Percentiles rank a stretch among this genome's conserved stretches.
phyloP scores from a whole-genome alignment of 2,329 filamentous ascomycete genomes.

The Sarocladium brachiariae region DNA sequence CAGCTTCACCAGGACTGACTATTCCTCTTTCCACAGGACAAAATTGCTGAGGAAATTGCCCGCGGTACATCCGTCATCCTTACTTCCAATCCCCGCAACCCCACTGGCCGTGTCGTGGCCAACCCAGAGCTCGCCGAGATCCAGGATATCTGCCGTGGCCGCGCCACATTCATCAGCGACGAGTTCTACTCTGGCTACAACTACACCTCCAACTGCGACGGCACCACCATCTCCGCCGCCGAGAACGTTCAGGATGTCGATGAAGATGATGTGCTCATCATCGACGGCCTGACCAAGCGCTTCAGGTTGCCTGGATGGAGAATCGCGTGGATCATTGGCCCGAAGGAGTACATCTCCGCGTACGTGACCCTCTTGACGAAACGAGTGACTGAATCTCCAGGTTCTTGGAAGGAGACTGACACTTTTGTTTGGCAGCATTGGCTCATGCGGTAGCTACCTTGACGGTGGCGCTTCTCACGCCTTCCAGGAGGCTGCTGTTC shows the following conservation, averaged over 20 bases:
- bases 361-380: too few species aligned
- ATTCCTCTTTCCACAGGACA: constrained; percentile 48
- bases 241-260: constrained; percentile 88
- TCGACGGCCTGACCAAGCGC: constrained; percentile 92
- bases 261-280: constrained; percentile 84
- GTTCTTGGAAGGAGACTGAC: too few species aligned
- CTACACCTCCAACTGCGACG: constrained; percentile 88
- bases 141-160: constrained; percentile 85
- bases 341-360: constrained; percentile 90
- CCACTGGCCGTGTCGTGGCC: constrained; percentile 79
- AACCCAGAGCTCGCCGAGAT: constrained; percentile 84
- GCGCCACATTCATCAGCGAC: constrained; percentile 88
- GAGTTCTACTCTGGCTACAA: constrained; percentile 98
- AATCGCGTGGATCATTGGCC: constrained; percentile 91
- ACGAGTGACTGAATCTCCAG: too few species aligned
- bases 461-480: constrained; percentile 92
- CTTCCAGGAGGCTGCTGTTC: constrained; percentile 88
- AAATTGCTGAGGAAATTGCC: constrained; percentile 85
- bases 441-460: constrained; percentile 86
- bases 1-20: neutral
- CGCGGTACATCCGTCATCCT: constrained; percentile 82
- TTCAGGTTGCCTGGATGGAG: constrained; percentile 96
- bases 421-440: constrained; percentile 48
- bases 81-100: constrained; percentile 93
- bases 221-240: constrained; percentile 79